Evolutionary conservation across 345 rosid species (phyloP).

Genomic region (Bretschneidera sinensis): DNA sequence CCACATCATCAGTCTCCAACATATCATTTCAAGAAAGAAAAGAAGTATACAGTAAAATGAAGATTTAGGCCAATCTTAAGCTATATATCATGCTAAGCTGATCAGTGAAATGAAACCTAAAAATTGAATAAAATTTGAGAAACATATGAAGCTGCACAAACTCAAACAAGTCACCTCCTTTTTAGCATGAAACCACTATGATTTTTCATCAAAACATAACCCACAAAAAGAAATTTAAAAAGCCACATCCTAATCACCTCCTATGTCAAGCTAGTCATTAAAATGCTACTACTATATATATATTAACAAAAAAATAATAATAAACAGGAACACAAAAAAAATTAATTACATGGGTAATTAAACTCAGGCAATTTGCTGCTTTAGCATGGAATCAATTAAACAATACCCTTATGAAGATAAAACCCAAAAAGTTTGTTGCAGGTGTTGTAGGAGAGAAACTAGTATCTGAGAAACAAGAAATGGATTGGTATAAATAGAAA

Average conservation of each 20-base stretch:
- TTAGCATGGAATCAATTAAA: neutral
- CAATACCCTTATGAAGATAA: neutral
- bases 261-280: neutral
- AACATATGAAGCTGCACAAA: neutral
- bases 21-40: no score
- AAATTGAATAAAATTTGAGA: no score
- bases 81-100: no score
- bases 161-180: neutral
- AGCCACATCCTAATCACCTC: neutral
- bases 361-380: slow-evolving; percentile 2
- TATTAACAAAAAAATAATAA: neutral
- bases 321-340: neutral
- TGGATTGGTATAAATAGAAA: neutral
- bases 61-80: no score
- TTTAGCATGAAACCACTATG: neutral
- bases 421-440: neutral
- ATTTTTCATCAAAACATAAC: neutral
- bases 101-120: no score
- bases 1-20: no score
- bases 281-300: neutral
- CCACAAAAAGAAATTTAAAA: neutral
- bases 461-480: neutral
- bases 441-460: neutral
- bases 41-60: no score
- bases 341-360: neutral